Base-by-base conservation (phyloP, 805 yeast genomes). In the Priceomyces fermenticarens region DNA sequence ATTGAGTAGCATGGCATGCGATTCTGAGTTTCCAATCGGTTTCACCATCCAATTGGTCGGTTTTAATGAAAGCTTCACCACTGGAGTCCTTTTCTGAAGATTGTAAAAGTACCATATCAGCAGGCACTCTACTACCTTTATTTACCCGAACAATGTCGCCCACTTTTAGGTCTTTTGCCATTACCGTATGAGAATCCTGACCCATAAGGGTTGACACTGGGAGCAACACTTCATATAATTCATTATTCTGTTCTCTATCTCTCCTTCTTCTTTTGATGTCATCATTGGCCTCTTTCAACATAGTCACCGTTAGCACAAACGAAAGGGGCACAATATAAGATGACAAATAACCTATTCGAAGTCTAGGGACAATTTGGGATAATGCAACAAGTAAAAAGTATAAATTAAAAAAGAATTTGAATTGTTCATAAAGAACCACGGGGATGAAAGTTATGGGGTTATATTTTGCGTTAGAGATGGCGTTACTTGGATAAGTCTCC, bases 21-120 rank as follows among this genome's bases (percentile, higher is more conserved):
- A 87, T 66, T 53, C 99, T 72, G 41, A 93, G 70, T 60, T 93
- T 93, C 99, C 99, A 93, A 65, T 93, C 99, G 4, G 99, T 93
- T 62, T 93, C 99, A 57, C 99, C 99, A 62, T 93, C 99, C 38
- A 93, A 71, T 65, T 93, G 99, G 67, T 93, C 99, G 0, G 99
- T 93, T 54, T 95, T 86, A 48, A 93, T 87, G 54, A 95, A 93
- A 2, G 90, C 77, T 57, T 93, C 99, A 6, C 97, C 97, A 3
- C 77, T 72, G 3, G 69, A 63, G 57, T 88, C 97, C 35, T 52
- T 48, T 39, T 68, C 74, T 42, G 88, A 81, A 1, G 96, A 83
- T 57, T 88, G 95, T 33, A 93, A 65, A 20, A 93, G 63, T 6
- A 93, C 68, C 80, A 89, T 74, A 62, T 93, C 99, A 0, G 99